Evolutionary conservation across 1,284 basidiomycete genomes (phyloP).

Genomic region (Coriolopsis trogii): DNA sequence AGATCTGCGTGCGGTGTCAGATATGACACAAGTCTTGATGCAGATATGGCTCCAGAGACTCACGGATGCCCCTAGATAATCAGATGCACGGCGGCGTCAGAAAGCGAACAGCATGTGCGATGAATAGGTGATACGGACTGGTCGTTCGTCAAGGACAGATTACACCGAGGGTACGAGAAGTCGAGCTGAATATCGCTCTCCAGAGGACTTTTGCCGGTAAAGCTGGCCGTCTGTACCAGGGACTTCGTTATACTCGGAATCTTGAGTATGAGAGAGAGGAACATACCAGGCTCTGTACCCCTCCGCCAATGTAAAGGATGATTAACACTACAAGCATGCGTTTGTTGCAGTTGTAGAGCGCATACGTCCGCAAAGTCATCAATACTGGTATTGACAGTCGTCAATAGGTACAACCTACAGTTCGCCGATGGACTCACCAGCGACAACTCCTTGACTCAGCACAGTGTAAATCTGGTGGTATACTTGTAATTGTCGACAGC

Average conservation of each 20-base stretch:
- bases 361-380: slow-evolving; percentile 20
- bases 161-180: slow-evolving; percentile 11
- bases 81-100: not conserved
- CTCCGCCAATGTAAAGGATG: slow-evolving; percentile 12
- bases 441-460: slow-evolving; percentile 13
- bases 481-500: slow-evolving; percentile 18
- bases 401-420: no score
- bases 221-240: slow-evolving; percentile 10
- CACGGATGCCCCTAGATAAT: slow-evolving; percentile 16
- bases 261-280: no score
- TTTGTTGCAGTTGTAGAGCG: slow-evolving; percentile 24
- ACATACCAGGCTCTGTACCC: slow-evolving; percentile 11
- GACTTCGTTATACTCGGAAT: no score
- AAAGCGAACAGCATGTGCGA: no score
- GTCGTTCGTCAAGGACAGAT: slow-evolving; percentile 14
- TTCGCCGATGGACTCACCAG: not conserved
- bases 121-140: slow-evolving; percentile 9
- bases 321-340: slow-evolving; percentile 15
- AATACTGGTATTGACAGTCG: slow-evolving; percentile 6
- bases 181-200: slow-evolving; percentile 5
- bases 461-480: slow-evolving; percentile 18
- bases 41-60: no score
- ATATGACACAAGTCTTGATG: no score
- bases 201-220: slow-evolving; percentile 17
- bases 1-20: slow-evolving; percentile 12